Evolutionary conservation across 371 early-diverging fungal genomes (phyloP), one percentile per base, ranked within the genome.

Genomic region (Apophysomyces elegans): DNA sequence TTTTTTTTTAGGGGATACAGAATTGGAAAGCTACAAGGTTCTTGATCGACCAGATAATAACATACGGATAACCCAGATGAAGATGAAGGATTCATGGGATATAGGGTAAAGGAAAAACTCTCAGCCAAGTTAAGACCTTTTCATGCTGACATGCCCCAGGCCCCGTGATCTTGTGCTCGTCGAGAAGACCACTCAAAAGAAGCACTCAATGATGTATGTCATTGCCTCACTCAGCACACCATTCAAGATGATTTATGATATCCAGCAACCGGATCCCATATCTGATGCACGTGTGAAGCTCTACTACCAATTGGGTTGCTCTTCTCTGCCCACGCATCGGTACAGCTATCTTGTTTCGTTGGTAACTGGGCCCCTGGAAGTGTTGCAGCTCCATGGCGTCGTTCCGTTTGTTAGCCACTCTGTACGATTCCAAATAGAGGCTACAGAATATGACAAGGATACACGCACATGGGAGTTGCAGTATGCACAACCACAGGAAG

Each of bases 221-320:
- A 50, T 50, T n/a, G 54, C 32, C 16, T 50, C 54, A 9, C 18
- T 50, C 8, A 50, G 11, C 54, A 50, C 54, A 9, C 9, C 54
- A 50, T 21, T 50, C 54, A 50, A 50, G 54, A 50, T 50, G 21
- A 8, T 21, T 50, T 50, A 50, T 50, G 54, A n/a, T 21, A 21
- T 50, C 35, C 54, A 50, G 54, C 54, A 50, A 50, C 54, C 54
- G 21, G 64, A 66, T 44, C 67, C 67, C 46, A 61, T 37, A 43
- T 61, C 67, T 56, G 66, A 68, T 18, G 62, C 76, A 59, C 79
- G 73, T 50, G 62, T 62, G 35, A 65, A 57, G 16, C 43, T 72
- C 9, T 75, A 69, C 57, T 67, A 59, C 58, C 72, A 75, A 65
- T 63, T 43, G 59, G 39, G 18, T 43, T 44, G 60, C 37, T 45